phyloP scores from a whole-genome alignment of 2,329 filamentous ascomycete species.

The Paecilomyces sp. region DNA sequence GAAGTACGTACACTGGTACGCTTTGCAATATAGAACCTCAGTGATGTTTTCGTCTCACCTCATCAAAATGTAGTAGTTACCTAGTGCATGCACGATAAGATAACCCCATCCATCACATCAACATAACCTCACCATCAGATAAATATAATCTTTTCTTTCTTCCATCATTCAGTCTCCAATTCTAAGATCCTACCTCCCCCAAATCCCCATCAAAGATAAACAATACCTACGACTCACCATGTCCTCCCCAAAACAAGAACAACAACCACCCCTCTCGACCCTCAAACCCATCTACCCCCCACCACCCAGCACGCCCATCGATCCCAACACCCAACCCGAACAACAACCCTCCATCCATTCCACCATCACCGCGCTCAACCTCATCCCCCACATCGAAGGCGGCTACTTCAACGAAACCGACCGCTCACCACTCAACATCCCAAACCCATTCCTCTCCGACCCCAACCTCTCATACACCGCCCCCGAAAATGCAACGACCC shows the following conservation, averaged over 20 bases:
- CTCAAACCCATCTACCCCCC: slow-evolving; percentile 20
- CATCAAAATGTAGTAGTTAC: neutral
- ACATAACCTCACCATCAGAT: neutral
- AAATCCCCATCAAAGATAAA: neutral
- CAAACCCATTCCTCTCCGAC: slow-evolving; percentile 44
- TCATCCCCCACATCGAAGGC: slow-evolving; percentile 55
- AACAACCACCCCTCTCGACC: slow-evolving; percentile 3
- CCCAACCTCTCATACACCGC: slow-evolving; percentile 23
- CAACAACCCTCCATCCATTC: slow-evolving; percentile 26
- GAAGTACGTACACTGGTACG: too few species aligned
- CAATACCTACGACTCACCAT: neutral
- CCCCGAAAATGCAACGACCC: slow-evolving; percentile 15
- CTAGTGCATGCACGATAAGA: neutral
- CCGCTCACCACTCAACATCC: slow-evolving; percentile 43
- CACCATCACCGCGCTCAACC: slow-evolving; percentile 40
- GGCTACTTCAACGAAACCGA: slow-evolving; percentile 61
- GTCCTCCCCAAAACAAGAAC: slow-evolving; percentile 7
- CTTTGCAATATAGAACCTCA: too few species aligned
- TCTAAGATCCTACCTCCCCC: neutral
- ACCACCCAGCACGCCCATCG: slow-evolving; percentile 4
- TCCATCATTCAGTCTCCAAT: neutral
- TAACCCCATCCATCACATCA: neutral
- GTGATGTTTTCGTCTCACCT: neutral
- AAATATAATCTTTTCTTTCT: neutral
- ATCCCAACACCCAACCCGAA: slow-evolving; percentile 9